These are phyloP conservation scores for Trypanosoma grayi DNA, from an alignment of 208 protist genomes.

Conservation along the genomic window DNA sequence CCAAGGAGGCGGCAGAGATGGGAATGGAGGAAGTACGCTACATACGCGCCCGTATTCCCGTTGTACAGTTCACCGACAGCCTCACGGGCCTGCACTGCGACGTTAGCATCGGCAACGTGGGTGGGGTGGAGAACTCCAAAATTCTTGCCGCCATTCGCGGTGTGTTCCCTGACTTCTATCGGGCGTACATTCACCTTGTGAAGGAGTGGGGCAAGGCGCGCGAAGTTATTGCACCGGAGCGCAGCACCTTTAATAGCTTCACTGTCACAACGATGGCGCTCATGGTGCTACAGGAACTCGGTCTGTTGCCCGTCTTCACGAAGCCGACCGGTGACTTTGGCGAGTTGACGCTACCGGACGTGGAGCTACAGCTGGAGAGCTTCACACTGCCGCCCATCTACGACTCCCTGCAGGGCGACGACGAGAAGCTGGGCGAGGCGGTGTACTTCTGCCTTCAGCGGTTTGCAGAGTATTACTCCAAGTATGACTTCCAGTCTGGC, in stretches of 20 bases:
- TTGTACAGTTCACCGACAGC: slow-evolving; percentile 81
- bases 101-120: slow-evolving; percentile 86
- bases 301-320: slow-evolving; percentile 74
- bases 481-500: slow-evolving; percentile 76
- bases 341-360: slow-evolving; percentile 74
- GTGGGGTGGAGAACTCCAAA: slow-evolving; percentile 83
- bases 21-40: slow-evolving; percentile 85
- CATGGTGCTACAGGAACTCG: slow-evolving; percentile 90
- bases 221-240: slow-evolving; percentile 82
- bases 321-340: slow-evolving; percentile 61
- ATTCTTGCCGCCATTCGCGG: slow-evolving; percentile 69
- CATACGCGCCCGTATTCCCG: slow-evolving; percentile 78
- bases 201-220: slow-evolving; percentile 86
- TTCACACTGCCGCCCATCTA: slow-evolving; percentile 77
- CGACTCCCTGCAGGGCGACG: slow-evolving; percentile 65
- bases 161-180: slow-evolving; percentile 81
- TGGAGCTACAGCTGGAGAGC: slow-evolving; percentile 27
- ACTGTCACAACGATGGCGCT: slow-evolving; percentile 87
- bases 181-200: slow-evolving; percentile 82
- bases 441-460: slow-evolving; percentile 77
- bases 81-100: slow-evolving; percentile 78
- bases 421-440: slow-evolving; percentile 82
- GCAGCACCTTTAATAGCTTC: slow-evolving; percentile 87
- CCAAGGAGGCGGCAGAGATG: slow-evolving; percentile 57
- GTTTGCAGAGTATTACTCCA: slow-evolving; percentile 88